Base-by-base conservation (phyloP, 495 filamentous ascomycete genomes). In the Chaetomidium leptoderma region DNA sequence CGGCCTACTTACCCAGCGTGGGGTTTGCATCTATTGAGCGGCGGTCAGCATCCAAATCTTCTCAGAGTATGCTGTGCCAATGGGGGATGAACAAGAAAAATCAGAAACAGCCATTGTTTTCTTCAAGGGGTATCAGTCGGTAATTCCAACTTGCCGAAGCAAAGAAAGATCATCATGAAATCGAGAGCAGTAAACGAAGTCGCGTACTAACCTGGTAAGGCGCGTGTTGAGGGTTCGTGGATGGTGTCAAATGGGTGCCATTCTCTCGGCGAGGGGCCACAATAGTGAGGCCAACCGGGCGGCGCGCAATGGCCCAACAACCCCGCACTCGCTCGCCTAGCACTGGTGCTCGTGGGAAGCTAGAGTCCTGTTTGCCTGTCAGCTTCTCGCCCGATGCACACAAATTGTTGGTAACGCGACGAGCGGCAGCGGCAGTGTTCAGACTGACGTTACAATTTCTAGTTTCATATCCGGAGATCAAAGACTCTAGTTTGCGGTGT, bases 401-500 rank as follows among this genome's bases (percentile, higher is more conserved):
- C 6, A 16, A 21, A 7, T 37, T 39, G 3, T 21, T 35, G 29
- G 17, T 6, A 48, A 52, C 27, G 48, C 59, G 55, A 55, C 55
- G 16, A 24, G 59, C 59, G 57, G 44, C 62, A 59, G 58, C 57
- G 59, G 54, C 55, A 51, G 64, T 70, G 68, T 81, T 97, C 92
- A 97, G 92, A 91, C 92, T 97, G 92, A 97, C 92, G 92, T 97
- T 87, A 86, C 89, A 90, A 86, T 84, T 52, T 77, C 68, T 73
- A 87, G 86, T 92, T 96, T 92, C 93, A 95, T 90, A 39, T 83
- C 87, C 87, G 78, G 11, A 80, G 68, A 88, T 97, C 92, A 97
- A 97, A 97, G 92, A 97, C 92, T 97, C 92, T 97, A 97, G 92
- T 97, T 97, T 92, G 89, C 84, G 86, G 91, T 92, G 88, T 91